These are phyloP conservation scores for Papiliotrema terrestris DNA, from an alignment of 1,284 basidiomycete genomes.

Conservation along the genomic window DNA sequence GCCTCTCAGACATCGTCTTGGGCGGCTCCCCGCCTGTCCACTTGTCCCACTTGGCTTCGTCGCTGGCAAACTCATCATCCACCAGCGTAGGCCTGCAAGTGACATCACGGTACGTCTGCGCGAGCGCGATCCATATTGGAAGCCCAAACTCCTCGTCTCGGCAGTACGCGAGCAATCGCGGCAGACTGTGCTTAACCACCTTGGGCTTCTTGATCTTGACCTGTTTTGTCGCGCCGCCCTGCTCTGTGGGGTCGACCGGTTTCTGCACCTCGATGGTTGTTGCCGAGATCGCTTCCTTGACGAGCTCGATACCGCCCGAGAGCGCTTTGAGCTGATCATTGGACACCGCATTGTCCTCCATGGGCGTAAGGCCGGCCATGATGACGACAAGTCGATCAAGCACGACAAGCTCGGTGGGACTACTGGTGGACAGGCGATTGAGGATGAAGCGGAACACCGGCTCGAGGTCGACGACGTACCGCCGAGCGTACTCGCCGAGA, in stretches of 20 bases:
- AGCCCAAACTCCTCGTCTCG: conserved; percentile 68
- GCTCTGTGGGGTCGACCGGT: conserved; percentile 11
- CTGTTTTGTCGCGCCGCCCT: conserved; percentile 19
- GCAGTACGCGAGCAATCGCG: conserved; percentile 67
- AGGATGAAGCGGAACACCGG: conserved; percentile 86
- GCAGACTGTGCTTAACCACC: conserved; percentile 37
- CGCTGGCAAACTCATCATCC: too few relatives aligned
- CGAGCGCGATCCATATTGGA: conserved; percentile 81
- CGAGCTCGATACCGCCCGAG: conserved; percentile 81
- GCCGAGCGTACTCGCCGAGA: conserved; percentile 83
- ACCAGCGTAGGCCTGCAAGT: neutral
- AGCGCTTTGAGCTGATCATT: conserved; percentile 84
- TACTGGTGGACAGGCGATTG: conserved; percentile 78
- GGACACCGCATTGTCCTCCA: conserved; percentile 69
- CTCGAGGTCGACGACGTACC: conserved; percentile 78
- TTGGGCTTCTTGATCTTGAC: conserved; percentile 28
- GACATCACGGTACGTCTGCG: conserved; percentile 62
- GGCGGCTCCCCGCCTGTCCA: conserved; percentile 24
- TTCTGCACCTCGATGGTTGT: conserved; percentile 46
- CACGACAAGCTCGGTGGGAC: conserved; percentile 85
- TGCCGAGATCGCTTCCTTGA: conserved; percentile 66
- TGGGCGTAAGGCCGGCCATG: conserved; percentile 90
- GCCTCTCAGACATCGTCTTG: conserved; percentile 64
- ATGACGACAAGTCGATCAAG: conserved; percentile 88
- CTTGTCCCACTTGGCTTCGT: conserved; percentile 11